A percentile compares a stretch with the other conserved stretches of the same genome.
These are phyloP conservation scores for Populus tomentosa DNA, from an alignment of 441 rosid genomes.

Conservation along the genomic window DNA sequence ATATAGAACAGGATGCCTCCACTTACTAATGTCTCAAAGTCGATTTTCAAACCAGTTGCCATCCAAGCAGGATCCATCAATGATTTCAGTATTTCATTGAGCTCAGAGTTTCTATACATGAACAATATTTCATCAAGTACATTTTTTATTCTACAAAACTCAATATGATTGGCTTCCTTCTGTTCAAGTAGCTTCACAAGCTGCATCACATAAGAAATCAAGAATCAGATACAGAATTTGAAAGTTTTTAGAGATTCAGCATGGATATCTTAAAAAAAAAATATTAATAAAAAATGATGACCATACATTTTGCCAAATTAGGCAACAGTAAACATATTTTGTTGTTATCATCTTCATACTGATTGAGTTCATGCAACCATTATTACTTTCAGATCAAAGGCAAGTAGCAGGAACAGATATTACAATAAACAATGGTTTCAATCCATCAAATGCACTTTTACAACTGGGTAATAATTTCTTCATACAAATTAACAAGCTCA, in stretches of 20 bases:
- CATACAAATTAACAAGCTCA: background rate
- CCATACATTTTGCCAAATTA: background rate
- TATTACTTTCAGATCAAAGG: background rate
- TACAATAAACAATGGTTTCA: background rate
- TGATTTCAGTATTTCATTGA: slow-evolving; percentile 60
- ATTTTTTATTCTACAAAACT: slow-evolving; percentile 82
- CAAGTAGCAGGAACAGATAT: background rate
- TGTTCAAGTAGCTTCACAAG: slow-evolving; percentile 94
- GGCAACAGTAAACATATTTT: background rate
- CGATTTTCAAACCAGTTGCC: slow-evolving; percentile 89
- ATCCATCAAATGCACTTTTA: background rate
- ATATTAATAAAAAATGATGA: background rate
- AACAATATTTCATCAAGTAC: slow-evolving; percentile 79
- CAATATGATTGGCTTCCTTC: slow-evolving; percentile 92
- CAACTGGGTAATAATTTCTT: background rate
- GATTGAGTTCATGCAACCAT: background rate
- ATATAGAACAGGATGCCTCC: slow-evolving; percentile 2
- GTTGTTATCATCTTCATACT: background rate
- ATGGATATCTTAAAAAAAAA: background rate
- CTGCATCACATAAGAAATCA: slow-evolving; percentile 39
- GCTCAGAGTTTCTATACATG: slow-evolving; percentile 62
- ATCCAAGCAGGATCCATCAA: slow-evolving; percentile 95
- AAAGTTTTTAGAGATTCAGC: background rate
- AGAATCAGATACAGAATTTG: slow-evolving; percentile 2
- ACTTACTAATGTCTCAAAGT: slow-evolving; percentile 77